Evolutionary conservation across 768 basidiomycete species (phyloP).

Genomic region (Amanita exitialis): DNA sequence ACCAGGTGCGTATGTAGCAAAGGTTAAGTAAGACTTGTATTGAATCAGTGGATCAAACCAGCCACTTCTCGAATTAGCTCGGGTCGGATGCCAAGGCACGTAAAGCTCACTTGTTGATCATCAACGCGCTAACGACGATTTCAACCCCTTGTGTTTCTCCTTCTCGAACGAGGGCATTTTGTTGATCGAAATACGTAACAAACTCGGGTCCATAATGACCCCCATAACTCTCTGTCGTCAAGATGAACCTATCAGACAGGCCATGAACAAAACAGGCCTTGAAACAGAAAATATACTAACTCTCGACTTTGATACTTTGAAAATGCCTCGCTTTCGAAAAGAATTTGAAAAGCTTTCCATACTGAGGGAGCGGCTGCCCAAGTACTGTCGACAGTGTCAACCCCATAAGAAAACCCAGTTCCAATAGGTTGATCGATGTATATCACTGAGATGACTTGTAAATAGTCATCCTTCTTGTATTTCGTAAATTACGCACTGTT

Average conservation of each 20-base stretch:
- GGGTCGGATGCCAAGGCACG: neutral
- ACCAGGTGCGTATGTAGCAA: slow-evolving; percentile 52
- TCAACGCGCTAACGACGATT: slow-evolving; percentile 45
- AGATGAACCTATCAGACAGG: slow-evolving; percentile 35
- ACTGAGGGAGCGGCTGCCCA: slow-evolving; percentile 42
- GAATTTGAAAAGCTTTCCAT: slow-evolving; percentile 54
- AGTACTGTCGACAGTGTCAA: slow-evolving; percentile 45
- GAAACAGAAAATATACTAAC: slow-evolving; percentile 19
- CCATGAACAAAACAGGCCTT: neutral
- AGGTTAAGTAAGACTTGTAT: slow-evolving; percentile 48
- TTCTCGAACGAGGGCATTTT: slow-evolving; percentile 40
- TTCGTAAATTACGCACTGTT: slow-evolving; percentile 34
- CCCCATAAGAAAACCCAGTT: slow-evolving; percentile 54
- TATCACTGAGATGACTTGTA: slow-evolving; percentile 33
- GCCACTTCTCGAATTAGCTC: slow-evolving; percentile 27
- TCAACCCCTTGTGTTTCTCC: slow-evolving; percentile 37
- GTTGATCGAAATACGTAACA: slow-evolving; percentile 54
- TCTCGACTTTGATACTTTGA: slow-evolving; percentile 41
- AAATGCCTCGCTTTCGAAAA: slow-evolving; percentile 50
- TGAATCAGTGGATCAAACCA: slow-evolving; percentile 62
- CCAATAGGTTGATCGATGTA: slow-evolving; percentile 67
- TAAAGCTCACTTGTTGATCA: slow-evolving; percentile 48
- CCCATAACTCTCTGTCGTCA: slow-evolving; percentile 60
- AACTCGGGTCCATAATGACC: slow-evolving; percentile 61
- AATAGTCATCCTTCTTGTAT: neutral